Evolutionary conservation across 2,329 filamentous ascomycete genomes (phyloP), one percentile per base, ranked within the genome.

Genomic region (Hymenoscyphus occultus): DNA sequence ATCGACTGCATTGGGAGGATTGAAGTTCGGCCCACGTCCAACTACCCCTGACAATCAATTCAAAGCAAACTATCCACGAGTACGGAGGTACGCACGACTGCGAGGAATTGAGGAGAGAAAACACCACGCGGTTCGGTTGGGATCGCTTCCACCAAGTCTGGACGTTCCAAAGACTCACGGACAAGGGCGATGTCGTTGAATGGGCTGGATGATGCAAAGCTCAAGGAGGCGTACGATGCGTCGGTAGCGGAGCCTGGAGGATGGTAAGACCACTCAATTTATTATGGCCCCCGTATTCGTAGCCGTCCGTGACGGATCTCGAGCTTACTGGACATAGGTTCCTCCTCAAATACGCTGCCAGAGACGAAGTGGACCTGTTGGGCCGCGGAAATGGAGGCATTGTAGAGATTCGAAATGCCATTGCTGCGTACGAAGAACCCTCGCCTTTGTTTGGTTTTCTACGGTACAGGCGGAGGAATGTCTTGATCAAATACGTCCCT

Each of bases 381-480:
- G 86, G 83, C 66, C 86, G 85, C 71, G 95, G 95, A 60, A 90
- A 83, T 70, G 91, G 91, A 70, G 94, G 95, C 68, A 89, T 97
- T 65, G 84, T 87, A 67, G 95, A 98, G 76, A 87, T 95, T 69
- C 90, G 93, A 74, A 87, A 88, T 73, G 85, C 87, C 64, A 89
- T 98, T 71, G 85, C 89, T 65, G 82, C 86, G 68, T 96, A 96
- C 76, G 86, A 91, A 64, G 93, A 97, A 70, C 85, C 86, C 63
- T 95, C 92, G 68, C 95, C 95, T 28, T 81, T 99, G 59, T 99
- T 96, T 75, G 95, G 95, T 62, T 92, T 97, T 76, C 80, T 99
- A 71, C 88, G 91, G 72, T 98, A 97, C 78, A 85, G 94, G 64
- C 88, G 93, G 75, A 87, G 93, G 75, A 97, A 93, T 78, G 90